Evolutionary conservation across 2,329 filamentous ascomycete genomes (phyloP), one percentile per base, ranked within the genome.

Genomic region (Colletotrichum trifolii): DNA sequence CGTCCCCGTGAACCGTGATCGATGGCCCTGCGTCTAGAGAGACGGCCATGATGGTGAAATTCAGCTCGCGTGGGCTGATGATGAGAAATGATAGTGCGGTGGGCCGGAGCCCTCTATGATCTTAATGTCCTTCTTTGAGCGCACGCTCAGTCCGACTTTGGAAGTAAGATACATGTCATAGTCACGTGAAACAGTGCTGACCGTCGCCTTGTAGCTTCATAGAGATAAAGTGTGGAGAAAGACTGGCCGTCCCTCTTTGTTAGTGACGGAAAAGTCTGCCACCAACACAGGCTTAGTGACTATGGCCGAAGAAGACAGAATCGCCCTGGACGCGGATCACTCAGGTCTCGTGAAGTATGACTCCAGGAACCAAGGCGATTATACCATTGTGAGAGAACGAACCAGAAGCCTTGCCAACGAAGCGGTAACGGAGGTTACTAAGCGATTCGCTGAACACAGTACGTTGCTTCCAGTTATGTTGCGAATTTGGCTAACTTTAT

Each of bases 191-290:
- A n/a, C n/a, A n/a, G n/a, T n/a, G n/a, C n/a, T n/a, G n/a, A n/a
- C n/a, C n/a, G n/a, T n/a, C n/a, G n/a, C n/a, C n/a, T n/a, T n/a
- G n/a, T n/a, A n/a, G n/a, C n/a, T n/a, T n/a, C n/a, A n/a, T n/a
- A n/a, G n/a, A n/a, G n/a, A n/a, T n/a, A n/a, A n/a, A n/a, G n/a
- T n/a, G n/a, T n/a, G n/a, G n/a, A n/a, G 50, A 13, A 69, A 66
- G 48, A 68, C 68, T 3, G 72, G 72, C 6, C 43, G 56, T 0
- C 13, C 39, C 33, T 45, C 52, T 38, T 61, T 73, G 6, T 8
- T 74, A 52, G 71, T 74, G 8, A 72, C 69, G 10, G 25, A 67
- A n/a, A 66, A 70, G n/a, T 73, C 72, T 0, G 69, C 71, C 12
- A 73, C 68, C 6, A 43, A 12, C 17, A 42, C 36, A 15, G 55